phyloP scores from a whole-genome alignment of 2,329 filamentous ascomycete species.

The Bipolaris bicolor region DNA sequence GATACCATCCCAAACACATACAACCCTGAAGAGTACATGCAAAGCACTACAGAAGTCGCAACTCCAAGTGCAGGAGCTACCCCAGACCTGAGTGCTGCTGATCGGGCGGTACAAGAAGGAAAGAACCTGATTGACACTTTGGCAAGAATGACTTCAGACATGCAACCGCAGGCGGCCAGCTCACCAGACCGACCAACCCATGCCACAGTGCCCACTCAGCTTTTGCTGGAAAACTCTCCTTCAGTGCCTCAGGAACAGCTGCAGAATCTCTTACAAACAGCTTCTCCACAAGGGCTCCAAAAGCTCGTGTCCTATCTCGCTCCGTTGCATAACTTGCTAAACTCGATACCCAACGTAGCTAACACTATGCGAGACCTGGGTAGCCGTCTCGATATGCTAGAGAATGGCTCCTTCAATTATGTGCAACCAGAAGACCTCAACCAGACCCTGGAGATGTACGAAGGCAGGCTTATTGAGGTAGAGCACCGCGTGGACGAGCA shows the following conservation, averaged over 20 bases:
- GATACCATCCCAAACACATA: slow-evolving; percentile 48
- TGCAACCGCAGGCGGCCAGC: slow-evolving; percentile 26
- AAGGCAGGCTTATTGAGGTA: slow-evolving; percentile 71
- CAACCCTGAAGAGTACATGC: slow-evolving; percentile 49
- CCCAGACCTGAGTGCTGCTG: slow-evolving; percentile 46
- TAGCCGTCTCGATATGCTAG: slow-evolving; percentile 69
- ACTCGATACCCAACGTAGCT: slow-evolving; percentile 48
- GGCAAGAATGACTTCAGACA: slow-evolving; percentile 31
- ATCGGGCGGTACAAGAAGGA: slow-evolving; percentile 46
- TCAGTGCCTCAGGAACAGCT: slow-evolving; percentile 40
- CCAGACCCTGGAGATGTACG: slow-evolving; percentile 70
- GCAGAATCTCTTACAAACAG: slow-evolving; percentile 36
- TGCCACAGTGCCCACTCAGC: slow-evolving; percentile 30
- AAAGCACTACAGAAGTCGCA: slow-evolving; percentile 56
- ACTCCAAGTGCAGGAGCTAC: slow-evolving; percentile 54
- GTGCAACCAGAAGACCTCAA: slow-evolving; percentile 71
- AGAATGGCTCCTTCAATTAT: slow-evolving; percentile 72
- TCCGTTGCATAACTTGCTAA: slow-evolving; percentile 46
- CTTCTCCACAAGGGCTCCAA: slow-evolving; percentile 42
- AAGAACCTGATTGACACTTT: slow-evolving; percentile 43
- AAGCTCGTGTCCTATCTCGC: slow-evolving; percentile 46
- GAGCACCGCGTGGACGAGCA: slow-evolving; percentile 61
- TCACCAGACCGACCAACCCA: slow-evolving; percentile 24
- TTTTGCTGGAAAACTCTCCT: slow-evolving; percentile 33
- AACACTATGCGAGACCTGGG: slow-evolving; percentile 66